A percentile compares a stretch with the other conserved stretches of the same genome.
Conservation (phyloP, 305 asterid genomes). For the Solanum hybrid region DNA sequence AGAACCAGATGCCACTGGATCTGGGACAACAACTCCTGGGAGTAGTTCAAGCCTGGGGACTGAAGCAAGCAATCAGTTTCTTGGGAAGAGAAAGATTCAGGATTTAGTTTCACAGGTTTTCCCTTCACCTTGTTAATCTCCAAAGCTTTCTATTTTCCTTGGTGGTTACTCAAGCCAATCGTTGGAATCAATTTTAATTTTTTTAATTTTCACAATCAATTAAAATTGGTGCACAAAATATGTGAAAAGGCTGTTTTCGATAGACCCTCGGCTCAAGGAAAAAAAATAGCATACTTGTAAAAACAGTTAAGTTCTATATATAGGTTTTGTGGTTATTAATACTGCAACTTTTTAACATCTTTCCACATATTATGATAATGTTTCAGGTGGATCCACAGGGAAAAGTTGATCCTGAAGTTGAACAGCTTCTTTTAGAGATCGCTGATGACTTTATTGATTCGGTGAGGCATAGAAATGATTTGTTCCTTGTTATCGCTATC, state of each 20-base stretch:
- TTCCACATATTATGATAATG: constrained; percentile 7
- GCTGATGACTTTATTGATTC: constrained; percentile 83
- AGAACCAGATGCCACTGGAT: constrained; percentile 80
- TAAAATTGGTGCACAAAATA: background rate
- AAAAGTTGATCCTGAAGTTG: constrained; percentile 74
- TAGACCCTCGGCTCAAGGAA: background rate
- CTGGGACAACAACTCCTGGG: constrained; percentile 80
- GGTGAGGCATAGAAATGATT: constrained; percentile 37
- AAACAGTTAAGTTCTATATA: background rate
- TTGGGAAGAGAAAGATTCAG: constrained; percentile 88
- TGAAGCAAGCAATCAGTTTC: constrained; percentile 73
- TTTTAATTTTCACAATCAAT: background rate
- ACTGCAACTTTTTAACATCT: background rate
- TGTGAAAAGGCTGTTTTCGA: background rate
- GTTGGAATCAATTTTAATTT: background rate
- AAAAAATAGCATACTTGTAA: background rate
- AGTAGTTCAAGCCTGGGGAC: constrained; percentile 92
- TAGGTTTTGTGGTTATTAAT: background rate
- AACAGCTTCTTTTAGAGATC: constrained; percentile 65
- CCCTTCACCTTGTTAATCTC: constrained; percentile 3
- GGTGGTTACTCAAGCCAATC: background rate
- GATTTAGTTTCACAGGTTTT: constrained; percentile 77
- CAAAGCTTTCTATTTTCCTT: background rate
- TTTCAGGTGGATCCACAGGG: constrained; percentile 61
- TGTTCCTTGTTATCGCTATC: background rate